Evolutionary conservation across 73 alveolate species (phyloP), one percentile per base, ranked within the genome.

Genomic region (Paramecium sonneborni): DNA sequence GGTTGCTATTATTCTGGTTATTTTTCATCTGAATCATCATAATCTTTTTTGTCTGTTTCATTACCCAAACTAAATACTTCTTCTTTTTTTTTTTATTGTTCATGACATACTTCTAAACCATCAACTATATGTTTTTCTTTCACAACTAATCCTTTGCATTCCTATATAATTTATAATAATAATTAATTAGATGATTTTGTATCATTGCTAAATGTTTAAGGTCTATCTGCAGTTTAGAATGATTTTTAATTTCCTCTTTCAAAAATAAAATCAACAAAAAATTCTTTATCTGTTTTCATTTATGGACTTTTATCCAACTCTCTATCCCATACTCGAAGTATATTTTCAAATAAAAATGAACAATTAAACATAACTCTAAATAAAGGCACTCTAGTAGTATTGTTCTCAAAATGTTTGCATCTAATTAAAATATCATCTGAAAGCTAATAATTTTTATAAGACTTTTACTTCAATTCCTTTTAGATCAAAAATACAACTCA

Each of bases 191-290:
- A 79, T 9, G 69, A 39, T 46, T 79, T 79, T 0, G 69, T 79
- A 26, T 24, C 55, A 23, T 24, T 24, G 18, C 74, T 79, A 79
- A 37, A 79, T 3, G 44, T 12, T 24, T 39, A 44, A 26, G 55
- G 69, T 20, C 39, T 57, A 43, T 79, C 90, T 10, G 90, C 90
- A 11, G 90, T 79, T 43, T 79, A 44, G 23, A 43, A 46, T 23
- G 62, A 30, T 79, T 79, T 79, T 44, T 79, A 46, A 44, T 79
- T 79, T 41, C 90, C 90, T 43, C 90, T 79, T 46, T 79, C 90
- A 44, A 79, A 79, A 37, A 79, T 79, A 28, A 79, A 79, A 44
- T 79, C 90, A 46, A 79, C 55, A 46, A 79, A 79, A 79, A 79
- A 79, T 6, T 79, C 90, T 24, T 46, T 79, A 20, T 79, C 69